Conservation (phyloP, 2,329 filamentous ascomycete genomes). For the Rutstroemia sydowiana region DNA sequence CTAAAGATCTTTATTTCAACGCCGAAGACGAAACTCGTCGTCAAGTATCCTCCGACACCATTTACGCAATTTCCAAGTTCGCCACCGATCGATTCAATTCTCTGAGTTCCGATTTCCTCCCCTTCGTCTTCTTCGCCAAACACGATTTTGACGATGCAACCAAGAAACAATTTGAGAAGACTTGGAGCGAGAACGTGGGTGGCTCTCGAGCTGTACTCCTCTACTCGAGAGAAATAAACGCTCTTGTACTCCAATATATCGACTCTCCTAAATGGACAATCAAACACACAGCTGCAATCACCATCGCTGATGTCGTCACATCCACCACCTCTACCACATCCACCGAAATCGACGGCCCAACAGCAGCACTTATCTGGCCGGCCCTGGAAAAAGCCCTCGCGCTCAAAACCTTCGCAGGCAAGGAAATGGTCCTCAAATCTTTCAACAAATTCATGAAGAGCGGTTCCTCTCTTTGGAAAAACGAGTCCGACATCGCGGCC, state of each 20-base stretch:
- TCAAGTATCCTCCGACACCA: constrained; percentile 72
- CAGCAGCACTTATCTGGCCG: constrained; percentile 68
- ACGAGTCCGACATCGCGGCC: constrained; percentile 45
- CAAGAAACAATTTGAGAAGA: constrained; percentile 69
- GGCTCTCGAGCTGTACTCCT: constrained; percentile 74
- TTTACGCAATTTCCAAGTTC: constrained; percentile 75
- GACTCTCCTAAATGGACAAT: constrained; percentile 82
- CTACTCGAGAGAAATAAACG: constrained; percentile 76
- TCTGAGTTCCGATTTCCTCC: constrained; percentile 66
- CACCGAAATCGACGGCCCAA: constrained; percentile 47
- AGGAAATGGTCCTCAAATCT: constrained; percentile 74
- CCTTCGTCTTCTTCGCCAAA: constrained; percentile 81
- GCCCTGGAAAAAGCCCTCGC: constrained; percentile 72
- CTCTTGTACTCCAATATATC: constrained; percentile 59
- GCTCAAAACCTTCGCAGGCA: constrained; percentile 88
- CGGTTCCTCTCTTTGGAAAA: constrained; percentile 49
- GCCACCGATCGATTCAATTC: constrained; percentile 82
- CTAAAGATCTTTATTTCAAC: constrained; percentile 68
- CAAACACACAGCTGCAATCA: constrained; percentile 79
- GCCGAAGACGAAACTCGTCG: constrained; percentile 71
- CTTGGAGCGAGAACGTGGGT: constrained; percentile 87
- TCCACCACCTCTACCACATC: constrained; percentile 50
- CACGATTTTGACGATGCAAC: constrained; percentile 80
- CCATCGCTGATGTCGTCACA: constrained; percentile 65
- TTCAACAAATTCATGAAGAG: constrained; percentile 72